These are phyloP conservation scores for Hypoxylon intermedium DNA, from an alignment of 495 filamentous ascomycete species.

Conservation along the genomic window DNA sequence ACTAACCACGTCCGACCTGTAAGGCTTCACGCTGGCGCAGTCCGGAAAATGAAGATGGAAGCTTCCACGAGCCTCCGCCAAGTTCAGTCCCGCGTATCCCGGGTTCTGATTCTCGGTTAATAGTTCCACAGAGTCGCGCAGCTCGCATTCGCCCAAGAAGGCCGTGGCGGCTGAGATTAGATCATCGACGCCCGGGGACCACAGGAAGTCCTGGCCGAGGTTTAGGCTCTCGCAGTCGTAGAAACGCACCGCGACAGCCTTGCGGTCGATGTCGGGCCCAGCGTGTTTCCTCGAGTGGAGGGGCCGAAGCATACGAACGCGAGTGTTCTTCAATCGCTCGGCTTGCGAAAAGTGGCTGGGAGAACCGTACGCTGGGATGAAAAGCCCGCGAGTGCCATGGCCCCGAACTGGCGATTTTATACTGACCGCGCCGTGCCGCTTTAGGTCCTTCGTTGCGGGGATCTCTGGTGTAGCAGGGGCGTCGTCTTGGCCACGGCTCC, in stretches of 20 bases:
- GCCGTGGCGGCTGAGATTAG: slow-evolving; percentile 4
- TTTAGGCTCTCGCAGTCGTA: background rate
- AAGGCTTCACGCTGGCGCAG: background rate
- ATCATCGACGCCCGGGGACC: background rate
- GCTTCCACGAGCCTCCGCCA: background rate
- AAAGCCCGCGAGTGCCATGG: background rate
- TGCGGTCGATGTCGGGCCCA: background rate
- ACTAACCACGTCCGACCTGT: background rate
- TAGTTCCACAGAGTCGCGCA: background rate
- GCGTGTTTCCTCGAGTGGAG: background rate
- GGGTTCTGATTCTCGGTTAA: background rate
- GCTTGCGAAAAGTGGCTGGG: slow-evolving; percentile 8
- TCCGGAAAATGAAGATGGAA: slow-evolving; percentile 17
- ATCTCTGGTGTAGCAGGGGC: no score
- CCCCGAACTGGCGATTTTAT: background rate
- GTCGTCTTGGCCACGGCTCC: no score
- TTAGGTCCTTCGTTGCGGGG: no score
- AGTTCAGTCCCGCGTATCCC: slow-evolving; percentile 7
- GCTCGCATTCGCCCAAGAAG: slow-evolving; percentile 14
- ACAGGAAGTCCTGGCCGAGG: background rate
- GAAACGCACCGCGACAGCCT: background rate
- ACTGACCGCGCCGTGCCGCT: background rate
- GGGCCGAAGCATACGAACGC: background rate
- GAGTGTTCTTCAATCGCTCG: slow-evolving; percentile 2
- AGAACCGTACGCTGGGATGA: slow-evolving; percentile 1